Conservation (phyloP, 176 grass and related monocot genomes). For the Otatea glauca region DNA sequence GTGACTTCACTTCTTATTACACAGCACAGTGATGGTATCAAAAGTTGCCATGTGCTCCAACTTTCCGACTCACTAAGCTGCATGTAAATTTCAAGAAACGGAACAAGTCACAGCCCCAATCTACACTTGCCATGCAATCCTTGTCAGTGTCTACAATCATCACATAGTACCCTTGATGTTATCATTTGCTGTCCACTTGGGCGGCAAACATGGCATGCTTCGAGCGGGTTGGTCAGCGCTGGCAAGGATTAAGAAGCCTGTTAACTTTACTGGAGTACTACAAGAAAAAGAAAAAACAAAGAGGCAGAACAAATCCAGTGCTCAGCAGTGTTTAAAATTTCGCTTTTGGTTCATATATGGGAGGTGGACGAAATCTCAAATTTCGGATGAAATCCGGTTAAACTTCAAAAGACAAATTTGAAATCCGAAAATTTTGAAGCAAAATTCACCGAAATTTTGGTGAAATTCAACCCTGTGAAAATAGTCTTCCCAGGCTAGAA, state of each 20-base stretch:
- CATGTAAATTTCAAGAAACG: not conserved
- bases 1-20: not conserved
- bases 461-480: no score
- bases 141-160: no score
- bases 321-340: no score
- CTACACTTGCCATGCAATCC: no score
- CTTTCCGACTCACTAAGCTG: not conserved
- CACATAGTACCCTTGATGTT: no score
- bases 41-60: not conserved
- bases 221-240: not conserved
- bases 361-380: no score
- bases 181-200: not conserved
- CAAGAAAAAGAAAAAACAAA: not conserved
- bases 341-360: no score
- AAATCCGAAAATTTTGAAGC: no score
- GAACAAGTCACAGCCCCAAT: not conserved
- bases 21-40: not conserved
- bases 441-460: no score
- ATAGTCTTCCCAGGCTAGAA: no score
- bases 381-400: no score
- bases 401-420: no score
- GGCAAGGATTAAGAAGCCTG: not conserved
- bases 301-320: not conserved
- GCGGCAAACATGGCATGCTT: not conserved
- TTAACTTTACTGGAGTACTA: not conserved